phyloP scores from a whole-genome alignment of 805 yeast species.

The Starmerella asiatica region DNA sequence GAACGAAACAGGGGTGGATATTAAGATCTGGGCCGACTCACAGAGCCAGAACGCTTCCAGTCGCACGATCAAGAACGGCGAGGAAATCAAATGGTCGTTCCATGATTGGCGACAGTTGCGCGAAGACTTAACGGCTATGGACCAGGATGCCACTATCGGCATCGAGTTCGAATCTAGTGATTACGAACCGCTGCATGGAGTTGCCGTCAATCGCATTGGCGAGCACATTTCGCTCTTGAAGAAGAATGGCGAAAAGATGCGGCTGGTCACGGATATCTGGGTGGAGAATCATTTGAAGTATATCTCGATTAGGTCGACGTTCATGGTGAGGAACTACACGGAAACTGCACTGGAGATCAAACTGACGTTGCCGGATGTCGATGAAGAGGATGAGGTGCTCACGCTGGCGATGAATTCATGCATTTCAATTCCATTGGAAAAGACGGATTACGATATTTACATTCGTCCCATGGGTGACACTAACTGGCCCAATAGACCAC shows the following conservation, averaged over 20 bases:
- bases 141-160: conserved; percentile 47
- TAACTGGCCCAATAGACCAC: conserved; percentile 51
- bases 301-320: conserved; percentile 64
- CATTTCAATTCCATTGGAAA: conserved; percentile 61
- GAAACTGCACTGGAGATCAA: conserved; percentile 38
- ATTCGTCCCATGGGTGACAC: conserved; percentile 52
- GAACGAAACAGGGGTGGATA: conserved; percentile 73
- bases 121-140: conserved; percentile 59
- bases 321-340: conserved; percentile 54
- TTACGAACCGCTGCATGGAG: conserved; percentile 40
- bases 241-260: conserved; percentile 30
- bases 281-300: conserved; percentile 66
- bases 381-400: conserved; percentile 22
- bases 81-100: conserved; percentile 68
- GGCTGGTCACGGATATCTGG: conserved; percentile 58
- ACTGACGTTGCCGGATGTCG: conserved; percentile 19
- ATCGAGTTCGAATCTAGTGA: conserved; percentile 40
- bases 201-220: conserved; percentile 71
- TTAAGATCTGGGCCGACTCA: conserved; percentile 69
- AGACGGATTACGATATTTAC: conserved; percentile 41
- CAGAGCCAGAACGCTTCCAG: neutral
- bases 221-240: conserved; percentile 56
- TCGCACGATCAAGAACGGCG: conserved; percentile 33
- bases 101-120: conserved; percentile 86
- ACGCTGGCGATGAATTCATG: conserved; percentile 42